A percentile compares a stretch with the other conserved stretches of the same genome.
Evolutionary conservation across 495 filamentous ascomycete genomes (phyloP).

Genomic region (Tuber melanosporum): DNA sequence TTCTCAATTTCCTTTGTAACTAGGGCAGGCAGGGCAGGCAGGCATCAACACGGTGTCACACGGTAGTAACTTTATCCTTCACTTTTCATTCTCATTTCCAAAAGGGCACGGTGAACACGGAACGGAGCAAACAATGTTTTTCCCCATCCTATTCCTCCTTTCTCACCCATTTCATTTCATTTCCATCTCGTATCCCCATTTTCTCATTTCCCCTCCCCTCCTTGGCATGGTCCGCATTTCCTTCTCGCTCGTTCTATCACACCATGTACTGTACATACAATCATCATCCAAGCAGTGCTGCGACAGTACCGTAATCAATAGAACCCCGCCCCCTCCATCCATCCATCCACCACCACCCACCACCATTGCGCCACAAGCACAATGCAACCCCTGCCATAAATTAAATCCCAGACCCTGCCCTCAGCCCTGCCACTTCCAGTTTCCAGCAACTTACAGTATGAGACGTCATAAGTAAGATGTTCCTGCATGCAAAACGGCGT

Average conservation of each 20-base stretch:
- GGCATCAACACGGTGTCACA: background rate
- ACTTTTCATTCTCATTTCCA: conserved; percentile 6
- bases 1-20: background rate
- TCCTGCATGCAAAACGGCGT: background rate
- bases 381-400: background rate
- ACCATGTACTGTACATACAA: background rate
- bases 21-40: background rate
- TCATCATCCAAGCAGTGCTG: background rate
- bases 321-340: background rate
- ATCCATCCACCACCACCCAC: background rate
- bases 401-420: background rate
- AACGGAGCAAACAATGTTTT: conserved; percentile 4
- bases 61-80: conserved; percentile 8
- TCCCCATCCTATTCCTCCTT: background rate
- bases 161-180: background rate
- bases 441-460: background rate
- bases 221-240: background rate
- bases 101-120: background rate
- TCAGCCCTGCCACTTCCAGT: background rate
- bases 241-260: too few species aligned
- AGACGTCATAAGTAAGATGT: background rate
- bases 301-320: background rate
- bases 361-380: background rate
- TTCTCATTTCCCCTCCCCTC: background rate
- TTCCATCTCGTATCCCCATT: background rate